A percentile compares a stretch with the other conserved stretches of the same genome.
Conservation (phyloP, 176 grass and related monocot species). For the Tillandsia leiboldiana region DNA sequence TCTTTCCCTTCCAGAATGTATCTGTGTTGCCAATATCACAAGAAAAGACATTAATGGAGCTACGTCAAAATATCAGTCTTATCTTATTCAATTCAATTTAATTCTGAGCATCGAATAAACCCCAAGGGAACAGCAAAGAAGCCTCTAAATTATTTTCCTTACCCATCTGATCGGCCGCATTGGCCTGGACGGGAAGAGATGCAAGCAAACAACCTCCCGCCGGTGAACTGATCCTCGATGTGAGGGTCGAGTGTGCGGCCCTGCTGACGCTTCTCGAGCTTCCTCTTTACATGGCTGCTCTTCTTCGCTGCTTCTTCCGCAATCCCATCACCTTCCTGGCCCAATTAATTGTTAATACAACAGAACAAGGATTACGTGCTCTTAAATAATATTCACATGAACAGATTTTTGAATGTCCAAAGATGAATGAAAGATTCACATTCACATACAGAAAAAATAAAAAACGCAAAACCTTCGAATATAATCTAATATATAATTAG, state of each 20-base stretch:
- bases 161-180: conserved; percentile 22
- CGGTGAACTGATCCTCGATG: conserved; percentile 20
- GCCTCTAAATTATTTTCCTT: neutral
- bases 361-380: neutral
- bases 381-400: neutral
- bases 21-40: conserved; percentile 4
- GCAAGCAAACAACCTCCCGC: conserved; percentile 20
- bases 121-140: neutral
- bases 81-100: too few species aligned
- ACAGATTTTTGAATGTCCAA: too few species aligned
- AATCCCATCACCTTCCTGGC: conserved; percentile 1
- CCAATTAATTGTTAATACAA: neutral
- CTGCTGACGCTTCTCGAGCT: conserved; percentile 31
- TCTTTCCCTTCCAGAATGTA: conserved; percentile 28
- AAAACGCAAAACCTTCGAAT: too few species aligned
- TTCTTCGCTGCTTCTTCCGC: conserved; percentile 15
- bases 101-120: neutral
- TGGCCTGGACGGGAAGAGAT: conserved; percentile 12
- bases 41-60: neutral
- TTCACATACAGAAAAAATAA: too few species aligned
- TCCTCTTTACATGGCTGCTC: conserved; percentile 28
- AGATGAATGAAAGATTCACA: too few species aligned
- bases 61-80: too few species aligned
- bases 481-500: too few species aligned
- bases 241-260: conserved; percentile 15